Evolutionary conservation across 2,329 filamentous ascomycete species (phyloP), one percentile per base, ranked within the genome.

Genomic region (Cladosporium sp.): DNA sequence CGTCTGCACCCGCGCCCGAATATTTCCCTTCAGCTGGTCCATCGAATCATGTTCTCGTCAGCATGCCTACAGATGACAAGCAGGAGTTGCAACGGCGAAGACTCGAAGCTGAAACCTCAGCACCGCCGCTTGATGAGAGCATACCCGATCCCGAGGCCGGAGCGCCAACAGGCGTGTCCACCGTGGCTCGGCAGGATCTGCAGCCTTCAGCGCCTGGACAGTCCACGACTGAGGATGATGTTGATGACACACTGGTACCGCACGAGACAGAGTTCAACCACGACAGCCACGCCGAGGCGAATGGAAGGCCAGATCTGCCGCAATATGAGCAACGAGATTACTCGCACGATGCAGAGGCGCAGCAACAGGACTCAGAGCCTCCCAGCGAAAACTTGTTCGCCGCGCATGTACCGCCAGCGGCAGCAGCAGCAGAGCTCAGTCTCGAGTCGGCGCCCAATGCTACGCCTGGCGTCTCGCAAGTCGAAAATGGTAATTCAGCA

Each of bases 41-140:
- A 4, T 54, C 52, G 2, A 34, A 41, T 15, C 45, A 41, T 18
- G 13, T 32, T 18, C 17, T 40, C 19, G 4, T 51, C 5, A 2
- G 37, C 9, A 18, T 44, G 13, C 56, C 70, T 3, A 73, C 69
- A 12, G 88, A 93, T 50, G 91, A 95, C 66, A 93, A 95, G 66
- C 83, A 85, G 59, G 89, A 95, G 64, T 72, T 89, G 6, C 86
- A 91, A 44, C 62, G 70, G 13, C 64, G 66, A 7, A 62, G 69
- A 42, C 57, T 75, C 4, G 61, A 72, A 55, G 58, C 68, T 54
- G 69, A 72, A 39, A 62, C 64, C 7, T 75, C 72, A 34, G 70
- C 69, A 3, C 73, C 73, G 2, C 63, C 64, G 3, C 15, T 34
- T 4, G 43, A 47, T 9, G 41, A 39, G 7, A 39, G 15, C 9